A percentile compares a stretch with the other conserved stretches of the same genome.
phyloP scores from a whole-genome alignment of 441 rosid genomes.

The Brassica balearica region DNA sequence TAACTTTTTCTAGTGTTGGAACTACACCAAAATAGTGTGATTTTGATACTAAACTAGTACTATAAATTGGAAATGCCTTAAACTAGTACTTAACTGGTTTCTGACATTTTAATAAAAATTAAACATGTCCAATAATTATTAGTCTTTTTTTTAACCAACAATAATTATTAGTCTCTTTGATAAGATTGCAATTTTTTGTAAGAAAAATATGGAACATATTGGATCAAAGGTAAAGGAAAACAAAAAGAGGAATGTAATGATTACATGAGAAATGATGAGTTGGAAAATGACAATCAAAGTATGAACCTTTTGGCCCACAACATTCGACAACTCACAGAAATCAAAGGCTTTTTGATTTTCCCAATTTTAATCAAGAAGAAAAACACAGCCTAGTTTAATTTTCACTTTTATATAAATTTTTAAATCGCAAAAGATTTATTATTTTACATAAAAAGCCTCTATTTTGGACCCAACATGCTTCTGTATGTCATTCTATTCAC shows the following conservation, averaged over 20 bases:
- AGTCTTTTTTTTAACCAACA: no score
- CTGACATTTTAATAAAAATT: no score
- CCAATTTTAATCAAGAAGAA: conserved; percentile 33
- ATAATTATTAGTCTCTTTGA: no score
- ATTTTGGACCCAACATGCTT: conserved; percentile 69
- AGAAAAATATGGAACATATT: conserved; percentile 28
- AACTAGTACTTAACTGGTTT: no score
- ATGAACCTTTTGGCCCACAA: conserved; percentile 65
- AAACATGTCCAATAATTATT: no score
- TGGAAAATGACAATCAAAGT: conserved; percentile 67
- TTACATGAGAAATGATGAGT: conserved; percentile 60
- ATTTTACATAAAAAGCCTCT: conserved; percentile 59
- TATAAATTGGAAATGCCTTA: no score
- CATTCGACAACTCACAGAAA: conserved; percentile 53
- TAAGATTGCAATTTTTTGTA: neutral
- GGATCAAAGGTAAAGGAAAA: conserved; percentile 41
- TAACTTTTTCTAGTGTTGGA: no score
- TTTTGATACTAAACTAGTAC: no score
- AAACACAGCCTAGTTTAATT: conserved; percentile 23
- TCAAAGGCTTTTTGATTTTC: conserved; percentile 58
- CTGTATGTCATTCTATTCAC: conserved; percentile 41
- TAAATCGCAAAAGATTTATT: conserved; percentile 32
- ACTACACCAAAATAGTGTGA: no score
- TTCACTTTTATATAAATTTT: neutral
- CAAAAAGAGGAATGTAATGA: conserved; percentile 51